phyloP scores from a whole-genome alignment of 108 stramenopile genomes.

The Nitzschia sp. region DNA sequence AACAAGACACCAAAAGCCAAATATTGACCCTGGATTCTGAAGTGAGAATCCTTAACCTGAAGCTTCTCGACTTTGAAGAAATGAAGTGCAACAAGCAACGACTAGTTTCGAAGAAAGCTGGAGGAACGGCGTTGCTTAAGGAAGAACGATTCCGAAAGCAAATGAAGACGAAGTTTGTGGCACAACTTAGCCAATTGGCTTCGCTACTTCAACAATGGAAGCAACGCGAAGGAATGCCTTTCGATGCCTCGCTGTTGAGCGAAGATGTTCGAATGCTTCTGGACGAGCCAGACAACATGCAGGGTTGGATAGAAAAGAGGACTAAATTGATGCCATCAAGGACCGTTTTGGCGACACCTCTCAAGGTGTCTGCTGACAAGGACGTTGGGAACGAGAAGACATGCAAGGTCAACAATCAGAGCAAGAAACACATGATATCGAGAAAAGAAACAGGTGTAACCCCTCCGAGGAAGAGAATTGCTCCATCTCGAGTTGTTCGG shows the following conservation, averaged over 20 bases:
- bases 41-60: conserved; percentile 66
- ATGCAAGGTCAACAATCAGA: background rate
- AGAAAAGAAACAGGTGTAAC: conserved; percentile 11
- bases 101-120: conserved; percentile 66
- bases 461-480: conserved; percentile 28
- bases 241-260: conserved; percentile 72
- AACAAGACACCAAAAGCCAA: conserved; percentile 76
- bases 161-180: conserved; percentile 72
- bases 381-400: background rate
- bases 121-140: conserved; percentile 50
- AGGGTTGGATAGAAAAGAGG: conserved; percentile 64
- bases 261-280: conserved; percentile 75
- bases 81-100: conserved; percentile 67
- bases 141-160: conserved; percentile 83
- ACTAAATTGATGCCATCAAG: conserved; percentile 80
- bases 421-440: background rate
- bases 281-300: conserved; percentile 58
- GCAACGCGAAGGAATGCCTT: conserved; percentile 42
- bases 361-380: conserved; percentile 3
- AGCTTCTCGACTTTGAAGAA: conserved; percentile 74
- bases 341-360: conserved; percentile 46
- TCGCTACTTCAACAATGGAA: conserved; percentile 62
- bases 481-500: conserved; percentile 1
- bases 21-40: conserved; percentile 81
- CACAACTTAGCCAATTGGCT: conserved; percentile 63